A percentile compares a stretch with the other conserved stretches of the same genome.
Conservation (phyloP, 495 filamentous ascomycete genomes). For the Penicillium antarcticum region DNA sequence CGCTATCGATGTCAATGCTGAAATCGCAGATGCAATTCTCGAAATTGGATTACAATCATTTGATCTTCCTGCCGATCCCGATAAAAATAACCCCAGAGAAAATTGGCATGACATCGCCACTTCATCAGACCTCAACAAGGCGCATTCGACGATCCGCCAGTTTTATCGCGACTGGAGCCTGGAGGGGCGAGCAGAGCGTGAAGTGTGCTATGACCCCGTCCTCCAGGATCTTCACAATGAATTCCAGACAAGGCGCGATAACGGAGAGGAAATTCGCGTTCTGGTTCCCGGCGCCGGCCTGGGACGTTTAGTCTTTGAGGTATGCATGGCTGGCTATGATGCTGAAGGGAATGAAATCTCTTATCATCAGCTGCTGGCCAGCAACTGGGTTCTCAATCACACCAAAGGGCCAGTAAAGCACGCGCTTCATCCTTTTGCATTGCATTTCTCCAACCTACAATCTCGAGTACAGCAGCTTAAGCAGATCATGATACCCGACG, state of each 20-base stretch:
- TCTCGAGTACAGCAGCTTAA: constrained; percentile 68
- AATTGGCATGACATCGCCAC: constrained; percentile 67
- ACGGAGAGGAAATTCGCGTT: constrained; percentile 51
- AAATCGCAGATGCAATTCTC: constrained; percentile 76
- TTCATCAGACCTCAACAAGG: constrained; percentile 77
- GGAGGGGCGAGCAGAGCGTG: constrained; percentile 70
- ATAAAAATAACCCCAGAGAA: constrained; percentile 29
- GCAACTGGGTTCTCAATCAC: constrained; percentile 83
- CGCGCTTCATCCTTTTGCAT: constrained; percentile 71
- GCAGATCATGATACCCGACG: constrained; percentile 69
- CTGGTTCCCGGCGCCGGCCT: constrained; percentile 89
- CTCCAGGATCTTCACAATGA: constrained; percentile 57
- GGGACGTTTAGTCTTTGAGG: constrained; percentile 81
- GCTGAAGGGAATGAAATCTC: constrained; percentile 94
- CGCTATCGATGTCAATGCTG: constrained; percentile 84
- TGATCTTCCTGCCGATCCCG: constrained; percentile 38
- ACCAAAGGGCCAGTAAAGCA: constrained; percentile 44
- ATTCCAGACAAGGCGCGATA: constrained; percentile 36
- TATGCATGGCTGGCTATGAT: constrained; percentile 69
- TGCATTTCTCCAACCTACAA: constrained; percentile 75
- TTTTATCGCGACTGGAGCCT: constrained; percentile 94
- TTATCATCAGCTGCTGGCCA: constrained; percentile 86
- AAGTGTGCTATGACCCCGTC: constrained; percentile 71
- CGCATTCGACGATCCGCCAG: constrained; percentile 82
- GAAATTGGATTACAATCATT: constrained; percentile 63